Conservation (phyloP, 306 rosid species). For the Cucurbita maxima region DNA sequence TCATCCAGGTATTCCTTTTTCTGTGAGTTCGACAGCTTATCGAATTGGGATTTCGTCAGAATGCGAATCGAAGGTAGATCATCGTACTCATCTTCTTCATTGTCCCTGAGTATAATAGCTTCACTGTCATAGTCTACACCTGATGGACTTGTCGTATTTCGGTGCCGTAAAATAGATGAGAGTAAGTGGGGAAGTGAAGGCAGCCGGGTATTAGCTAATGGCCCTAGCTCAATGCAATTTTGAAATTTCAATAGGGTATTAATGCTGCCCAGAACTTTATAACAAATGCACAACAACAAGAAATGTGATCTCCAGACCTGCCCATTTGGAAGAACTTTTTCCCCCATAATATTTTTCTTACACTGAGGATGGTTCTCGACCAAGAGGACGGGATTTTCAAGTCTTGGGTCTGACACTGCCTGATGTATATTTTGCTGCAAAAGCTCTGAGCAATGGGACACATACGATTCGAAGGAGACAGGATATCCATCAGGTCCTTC, state of each 20-base stretch:
- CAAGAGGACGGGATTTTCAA: constrained; percentile 73
- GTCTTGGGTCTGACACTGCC: constrained; percentile 67
- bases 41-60: constrained; percentile 64
- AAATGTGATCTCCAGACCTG: constrained; percentile 86
- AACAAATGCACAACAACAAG: constrained; percentile 62
- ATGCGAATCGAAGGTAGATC: constrained; percentile 68
- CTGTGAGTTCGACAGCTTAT: constrained; percentile 54
- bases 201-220: constrained; percentile 27
- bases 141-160: constrained; percentile 16
- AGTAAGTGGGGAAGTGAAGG: constrained; percentile 93
- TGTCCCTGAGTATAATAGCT: constrained; percentile 33
- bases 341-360: constrained; percentile 52
- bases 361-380: constrained; percentile 93
- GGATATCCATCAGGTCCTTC: constrained; percentile 69
- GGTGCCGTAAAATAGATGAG: constrained; percentile 58
- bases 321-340: constrained; percentile 90
- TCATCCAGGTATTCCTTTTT: constrained; percentile 74
- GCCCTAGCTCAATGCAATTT: constrained; percentile 69
- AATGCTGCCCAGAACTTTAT: constrained; percentile 73
- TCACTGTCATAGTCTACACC: constrained; percentile 42
- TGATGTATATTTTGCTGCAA: constrained; percentile 69
- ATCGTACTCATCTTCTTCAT: constrained; percentile 71
- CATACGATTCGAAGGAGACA: constrained; percentile 51
- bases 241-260: constrained; percentile 62
- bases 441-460: constrained; percentile 38